Evolutionary conservation across 2,329 filamentous ascomycete genomes (phyloP), one percentile per base, ranked within the genome.

Genomic region (Cryoendolithus antarcticus): DNA sequence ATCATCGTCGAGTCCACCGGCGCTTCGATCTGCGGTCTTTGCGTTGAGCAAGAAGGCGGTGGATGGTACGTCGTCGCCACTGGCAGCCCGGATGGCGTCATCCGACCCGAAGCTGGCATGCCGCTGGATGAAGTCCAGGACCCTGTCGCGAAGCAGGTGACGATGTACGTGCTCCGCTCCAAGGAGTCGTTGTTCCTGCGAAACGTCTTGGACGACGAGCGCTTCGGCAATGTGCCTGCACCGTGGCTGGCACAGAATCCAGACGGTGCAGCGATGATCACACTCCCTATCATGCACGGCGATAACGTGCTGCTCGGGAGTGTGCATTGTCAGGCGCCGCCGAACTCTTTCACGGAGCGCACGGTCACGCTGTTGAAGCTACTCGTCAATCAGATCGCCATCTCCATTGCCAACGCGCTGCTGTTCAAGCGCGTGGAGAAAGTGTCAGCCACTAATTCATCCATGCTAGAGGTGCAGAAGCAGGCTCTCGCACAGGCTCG

Each of bases 1-100:
- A 83, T 88, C 45, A 84, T 88, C 35, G 60, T 88, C 19, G 80
- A 86, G 49, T 85, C 80, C 0, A 86, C 81, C 37, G 82, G 81
- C 30, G 81, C 80, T 6, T 80, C 80, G 2, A 66, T 81, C 4
- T 82, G 80, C 11, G 82, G 80, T 9, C 82, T 89, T 39, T 70
- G 86, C 13, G 75, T 86, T 6, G 77, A 83, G 49, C 80, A 83
- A 41, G 73, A 77, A 34, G 73, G 74, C 30, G 63, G 66, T 3
- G 63, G 64, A 24, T 88, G 82, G 81, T 80, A 72, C 47, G 75
- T 88, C 21, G 81, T 81, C 12, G 81, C 82, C 3, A 80, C 80
- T 42, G 81, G 80, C 2, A 76, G 82, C 45, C 77, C 80, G 1
- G 82, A 86, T 47, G 80, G 79, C 3, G 77, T 81, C 1, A 72